These are phyloP conservation scores for Fonsecaea nubica DNA, from an alignment of 2,329 filamentous ascomycete genomes.

Conservation along the genomic window DNA sequence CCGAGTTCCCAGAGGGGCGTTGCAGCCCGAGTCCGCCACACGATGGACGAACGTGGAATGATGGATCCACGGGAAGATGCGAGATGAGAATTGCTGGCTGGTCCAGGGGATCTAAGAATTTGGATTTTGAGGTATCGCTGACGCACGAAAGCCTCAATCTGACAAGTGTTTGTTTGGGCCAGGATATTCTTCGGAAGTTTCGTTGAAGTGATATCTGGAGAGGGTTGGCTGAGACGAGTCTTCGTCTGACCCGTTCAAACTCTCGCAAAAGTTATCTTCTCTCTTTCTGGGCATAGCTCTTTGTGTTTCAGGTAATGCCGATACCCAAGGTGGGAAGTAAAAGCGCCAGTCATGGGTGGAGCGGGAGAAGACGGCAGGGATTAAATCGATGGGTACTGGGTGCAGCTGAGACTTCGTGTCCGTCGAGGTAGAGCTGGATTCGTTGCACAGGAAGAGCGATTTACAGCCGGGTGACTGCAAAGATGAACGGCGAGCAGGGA, in stretches of 20 bases:
- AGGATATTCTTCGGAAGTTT: not conserved
- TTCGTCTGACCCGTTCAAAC: not conserved
- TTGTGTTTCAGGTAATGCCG: not conserved
- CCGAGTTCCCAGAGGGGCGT: not conserved
- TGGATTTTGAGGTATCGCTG: not conserved
- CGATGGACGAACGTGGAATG: conserved; percentile 1
- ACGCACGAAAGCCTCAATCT: conserved; percentile 5
- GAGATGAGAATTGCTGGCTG: conserved; percentile 2
- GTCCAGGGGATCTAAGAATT: not conserved
- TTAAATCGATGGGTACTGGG: not conserved
- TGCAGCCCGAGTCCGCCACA: not conserved
- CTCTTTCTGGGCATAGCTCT: not conserved
- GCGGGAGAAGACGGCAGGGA: not conserved
- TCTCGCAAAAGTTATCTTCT: not conserved
- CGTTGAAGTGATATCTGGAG: not conserved
- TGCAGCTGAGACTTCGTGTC: not conserved
- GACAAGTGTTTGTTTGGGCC: not conserved
- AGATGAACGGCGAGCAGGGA: not conserved
- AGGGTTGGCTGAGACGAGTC: not conserved
- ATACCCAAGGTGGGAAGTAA: not conserved
- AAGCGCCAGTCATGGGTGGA: not conserved
- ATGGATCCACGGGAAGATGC: conserved; percentile 5
- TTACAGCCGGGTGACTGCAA: not conserved
- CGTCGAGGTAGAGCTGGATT: not conserved
- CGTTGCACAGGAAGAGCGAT: not conserved